These are phyloP conservation scores for Termitomyces sp. DNA, from an alignment of 768 basidiomycete species.

Conservation along the genomic window DNA sequence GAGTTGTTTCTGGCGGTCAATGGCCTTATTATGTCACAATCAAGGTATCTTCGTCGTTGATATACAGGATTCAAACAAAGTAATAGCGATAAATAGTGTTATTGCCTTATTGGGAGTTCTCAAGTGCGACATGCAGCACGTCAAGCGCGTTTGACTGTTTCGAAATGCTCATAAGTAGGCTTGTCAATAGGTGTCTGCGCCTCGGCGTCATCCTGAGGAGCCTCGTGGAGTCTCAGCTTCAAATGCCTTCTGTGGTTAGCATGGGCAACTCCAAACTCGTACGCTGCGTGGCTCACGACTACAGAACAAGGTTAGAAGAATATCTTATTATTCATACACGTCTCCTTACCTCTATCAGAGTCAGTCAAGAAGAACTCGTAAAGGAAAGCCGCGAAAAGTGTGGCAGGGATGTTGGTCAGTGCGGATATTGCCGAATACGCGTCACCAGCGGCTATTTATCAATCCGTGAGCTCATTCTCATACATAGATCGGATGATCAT, in stretches of 20 bases:
- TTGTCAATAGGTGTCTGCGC: constrained; percentile 4
- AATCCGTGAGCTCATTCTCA: neutral
- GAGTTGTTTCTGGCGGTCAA: neutral
- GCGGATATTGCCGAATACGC: constrained; percentile 60
- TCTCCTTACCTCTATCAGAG: constrained; percentile 50
- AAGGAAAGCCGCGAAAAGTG: constrained; percentile 45
- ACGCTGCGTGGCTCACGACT: constrained; percentile 14
- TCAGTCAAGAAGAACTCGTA: constrained; percentile 60
- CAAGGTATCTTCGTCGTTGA: neutral
- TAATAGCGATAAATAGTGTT: neutral
- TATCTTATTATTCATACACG: neutral
- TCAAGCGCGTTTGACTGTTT: constrained; percentile 2
- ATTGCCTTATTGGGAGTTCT: neutral
- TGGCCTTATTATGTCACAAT: neutral
- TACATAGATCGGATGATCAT: constrained; percentile 10
- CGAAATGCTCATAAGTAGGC: constrained; percentile 4
- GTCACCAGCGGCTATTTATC: constrained; percentile 42
- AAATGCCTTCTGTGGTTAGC: constrained; percentile 12
- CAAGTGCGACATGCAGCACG: neutral
- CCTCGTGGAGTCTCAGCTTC: neutral
- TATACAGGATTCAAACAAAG: neutral
- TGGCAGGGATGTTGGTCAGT: constrained; percentile 65
- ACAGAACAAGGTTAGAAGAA: neutral
- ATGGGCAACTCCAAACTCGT: constrained; percentile 9
- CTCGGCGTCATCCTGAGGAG: neutral